phyloP scores from a whole-genome alignment of 2,329 filamentous ascomycete genomes.

The Dactylellina parvicollis region DNA sequence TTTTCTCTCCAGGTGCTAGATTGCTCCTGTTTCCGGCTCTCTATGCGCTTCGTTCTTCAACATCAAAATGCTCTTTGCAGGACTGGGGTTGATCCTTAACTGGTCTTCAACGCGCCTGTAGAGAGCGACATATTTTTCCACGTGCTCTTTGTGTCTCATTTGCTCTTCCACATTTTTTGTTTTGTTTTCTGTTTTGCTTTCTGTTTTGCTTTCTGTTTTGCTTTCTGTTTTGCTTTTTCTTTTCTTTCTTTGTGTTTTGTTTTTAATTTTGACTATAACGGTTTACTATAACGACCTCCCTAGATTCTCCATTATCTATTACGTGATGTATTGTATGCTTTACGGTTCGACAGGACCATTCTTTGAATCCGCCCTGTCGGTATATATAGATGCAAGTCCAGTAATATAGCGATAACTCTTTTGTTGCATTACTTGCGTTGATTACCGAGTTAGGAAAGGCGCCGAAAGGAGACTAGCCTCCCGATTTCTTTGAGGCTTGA shows the following conservation, averaged over 20 bases:
- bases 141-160: background rate
- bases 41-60: background rate
- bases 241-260: background rate
- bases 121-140: slow-evolving; percentile 6
- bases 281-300: too few species aligned
- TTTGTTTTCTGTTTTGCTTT: too few species aligned
- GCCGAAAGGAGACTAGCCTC: background rate
- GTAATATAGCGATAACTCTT: too few species aligned
- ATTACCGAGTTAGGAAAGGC: background rate
- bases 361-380: too few species aligned
- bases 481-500: too few species aligned
- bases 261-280: too few species aligned
- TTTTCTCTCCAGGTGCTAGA: too few species aligned
- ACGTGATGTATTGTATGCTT: too few species aligned
- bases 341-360: too few species aligned
- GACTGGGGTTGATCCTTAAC: background rate
- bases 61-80: slow-evolving; percentile 4
- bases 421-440: slow-evolving; percentile 18
- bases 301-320: too few species aligned
- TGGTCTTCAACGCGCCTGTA: background rate
- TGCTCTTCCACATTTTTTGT: background rate
- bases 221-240: background rate
- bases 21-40: background rate
- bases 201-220: background rate
- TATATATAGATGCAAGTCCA: too few species aligned